Percentiles rank a stretch among this genome's conserved stretches.
These are phyloP conservation scores for Stagonosporopsis tanaceti DNA, from an alignment of 2,329 filamentous ascomycete species.

Conservation along the genomic window DNA sequence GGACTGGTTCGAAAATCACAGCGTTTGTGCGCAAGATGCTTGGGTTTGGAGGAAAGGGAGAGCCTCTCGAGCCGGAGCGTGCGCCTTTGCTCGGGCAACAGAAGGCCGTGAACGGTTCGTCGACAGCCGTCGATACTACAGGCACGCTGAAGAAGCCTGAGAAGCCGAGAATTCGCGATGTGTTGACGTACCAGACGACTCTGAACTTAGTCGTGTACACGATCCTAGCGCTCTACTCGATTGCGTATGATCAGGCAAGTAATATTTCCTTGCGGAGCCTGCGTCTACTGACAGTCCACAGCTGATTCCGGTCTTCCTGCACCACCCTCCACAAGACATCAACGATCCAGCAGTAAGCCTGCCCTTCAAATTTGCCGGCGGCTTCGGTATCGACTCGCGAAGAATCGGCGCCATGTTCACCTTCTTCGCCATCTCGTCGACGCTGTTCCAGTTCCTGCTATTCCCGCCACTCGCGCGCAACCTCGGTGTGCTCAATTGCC, in stretches of 20 bases:
- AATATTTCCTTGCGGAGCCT: not conserved
- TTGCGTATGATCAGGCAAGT: constrained; percentile 78
- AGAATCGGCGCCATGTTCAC: constrained; percentile 88
- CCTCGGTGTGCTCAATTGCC: constrained; percentile 78
- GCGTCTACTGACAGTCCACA: constrained; percentile 23
- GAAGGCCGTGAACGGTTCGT: constrained; percentile 31
- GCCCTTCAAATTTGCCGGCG: constrained; percentile 83
- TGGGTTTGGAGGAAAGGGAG: constrained; percentile 20
- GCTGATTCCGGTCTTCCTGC: constrained; percentile 85
- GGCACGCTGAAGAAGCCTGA: constrained; percentile 21
- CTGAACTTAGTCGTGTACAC: constrained; percentile 81
- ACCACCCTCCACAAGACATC: constrained; percentile 68
- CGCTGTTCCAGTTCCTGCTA: constrained; percentile 83
- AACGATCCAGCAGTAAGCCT: constrained; percentile 66
- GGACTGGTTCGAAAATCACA: constrained; percentile 72
- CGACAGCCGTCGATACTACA: constrained; percentile 8
- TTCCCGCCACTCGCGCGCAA: constrained; percentile 78
- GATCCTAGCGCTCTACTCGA: constrained; percentile 79
- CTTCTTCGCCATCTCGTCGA: constrained; percentile 79
- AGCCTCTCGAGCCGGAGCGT: constrained; percentile 26
- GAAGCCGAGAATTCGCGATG: constrained; percentile 61
- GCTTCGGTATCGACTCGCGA: constrained; percentile 76
- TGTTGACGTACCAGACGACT: constrained; percentile 77
- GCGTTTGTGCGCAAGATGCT: constrained; percentile 34
- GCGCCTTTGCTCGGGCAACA: constrained; percentile 42